Percentiles rank a stretch among this genome's conserved stretches.
These are phyloP conservation scores for Ceratocystis alfenasii DNA, from an alignment of 2,329 filamentous ascomycete genomes.

Conservation along the genomic window DNA sequence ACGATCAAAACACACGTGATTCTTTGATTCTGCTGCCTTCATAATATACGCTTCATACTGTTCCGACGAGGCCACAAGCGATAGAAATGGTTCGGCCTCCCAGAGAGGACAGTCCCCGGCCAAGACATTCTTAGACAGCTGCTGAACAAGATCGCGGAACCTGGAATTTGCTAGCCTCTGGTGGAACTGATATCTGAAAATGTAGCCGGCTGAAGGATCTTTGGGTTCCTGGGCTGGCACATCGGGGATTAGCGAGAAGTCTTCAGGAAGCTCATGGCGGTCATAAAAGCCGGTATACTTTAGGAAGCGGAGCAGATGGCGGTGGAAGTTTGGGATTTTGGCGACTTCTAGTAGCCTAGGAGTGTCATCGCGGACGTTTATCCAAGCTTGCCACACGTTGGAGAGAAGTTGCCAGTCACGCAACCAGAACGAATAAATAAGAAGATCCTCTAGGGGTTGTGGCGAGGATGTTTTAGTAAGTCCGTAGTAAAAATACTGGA, in stretches of 20 bases:
- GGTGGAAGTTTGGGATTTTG: slow-evolving; percentile 18
- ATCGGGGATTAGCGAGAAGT: slow-evolving; percentile 13
- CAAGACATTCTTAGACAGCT: slow-evolving; percentile 12
- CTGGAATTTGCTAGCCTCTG: slow-evolving; percentile 11
- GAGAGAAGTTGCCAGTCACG: slow-evolving; percentile 19
- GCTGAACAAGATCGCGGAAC: slow-evolving; percentile 17
- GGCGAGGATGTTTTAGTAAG: slow-evolving; percentile 16
- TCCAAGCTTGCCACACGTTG: slow-evolving; percentile 20
- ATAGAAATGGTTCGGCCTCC: slow-evolving; percentile 12
- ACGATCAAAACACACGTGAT: neutral
- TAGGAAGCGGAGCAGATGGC: slow-evolving; percentile 9
- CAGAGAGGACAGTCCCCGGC: slow-evolving; percentile 12
- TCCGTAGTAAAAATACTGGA: slow-evolving; percentile 19
- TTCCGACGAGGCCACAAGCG: neutral
- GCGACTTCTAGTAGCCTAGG: slow-evolving; percentile 15
- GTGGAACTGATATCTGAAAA: slow-evolving; percentile 18
- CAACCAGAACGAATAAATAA: slow-evolving; percentile 21
- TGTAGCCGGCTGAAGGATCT: slow-evolving; percentile 15
- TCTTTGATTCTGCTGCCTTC: neutral
- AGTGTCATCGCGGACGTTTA: slow-evolving; percentile 15
- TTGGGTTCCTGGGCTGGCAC: slow-evolving; percentile 2
- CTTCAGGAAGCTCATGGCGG: slow-evolving; percentile 2
- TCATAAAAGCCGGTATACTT: slow-evolving; percentile 14
- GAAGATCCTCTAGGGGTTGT: slow-evolving; percentile 19
- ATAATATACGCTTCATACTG: slow-evolving; percentile 16